Evolutionary conservation across 108 stramenopile genomes (phyloP), one percentile per base, ranked within the genome.

Genomic region (Conticribra guillardii): DNA sequence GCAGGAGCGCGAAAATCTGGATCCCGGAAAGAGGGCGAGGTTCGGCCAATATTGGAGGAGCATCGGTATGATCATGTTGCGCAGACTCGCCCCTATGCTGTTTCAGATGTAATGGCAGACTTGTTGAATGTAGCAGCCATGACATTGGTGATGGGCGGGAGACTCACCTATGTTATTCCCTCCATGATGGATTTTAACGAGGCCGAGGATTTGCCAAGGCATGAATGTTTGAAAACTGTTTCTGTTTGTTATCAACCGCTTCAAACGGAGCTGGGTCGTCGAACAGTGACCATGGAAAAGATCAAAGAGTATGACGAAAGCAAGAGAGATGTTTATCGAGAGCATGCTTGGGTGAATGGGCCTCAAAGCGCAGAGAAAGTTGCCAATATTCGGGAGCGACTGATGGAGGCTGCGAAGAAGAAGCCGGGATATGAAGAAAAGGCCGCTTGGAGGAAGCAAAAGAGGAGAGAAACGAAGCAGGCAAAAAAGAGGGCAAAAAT

Each of bases 1-100:
- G 99, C 99, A 11, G 99, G 97, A 4, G 99, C 99, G n/a, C 78
- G 89, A 24, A 87, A 88, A 53, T 82, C 79, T 34, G 95, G 92
- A 5, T 81, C 89, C 11, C 51, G 78, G 48, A 77, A 41, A 37
- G 45, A 58, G n/a, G 81, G 75, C 17, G 73, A 85, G 21, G 75
- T 84, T 3, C 61, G 84, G 29, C 71, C 82, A 46, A 76, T 97
- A 26, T 60, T 80, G 44, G 92, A 93, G 17, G 95, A 96, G 46
- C 81, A 91, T 60, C 81, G 97, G 26, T 78, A 89, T 53, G 93
- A 96, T 59, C 97, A 97, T 64, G 93, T 98, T 68, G 89, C 96
- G 14, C 93, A 96, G 72, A 98, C 97, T 1, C 76, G 80, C 65
- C 81, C 89, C 0, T 97, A 97, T 72, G 65, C 83, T 26, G 94